Evolutionary conservation across 495 filamentous ascomycete genomes (phyloP).

Genomic region (Extremus antarcticus): DNA sequence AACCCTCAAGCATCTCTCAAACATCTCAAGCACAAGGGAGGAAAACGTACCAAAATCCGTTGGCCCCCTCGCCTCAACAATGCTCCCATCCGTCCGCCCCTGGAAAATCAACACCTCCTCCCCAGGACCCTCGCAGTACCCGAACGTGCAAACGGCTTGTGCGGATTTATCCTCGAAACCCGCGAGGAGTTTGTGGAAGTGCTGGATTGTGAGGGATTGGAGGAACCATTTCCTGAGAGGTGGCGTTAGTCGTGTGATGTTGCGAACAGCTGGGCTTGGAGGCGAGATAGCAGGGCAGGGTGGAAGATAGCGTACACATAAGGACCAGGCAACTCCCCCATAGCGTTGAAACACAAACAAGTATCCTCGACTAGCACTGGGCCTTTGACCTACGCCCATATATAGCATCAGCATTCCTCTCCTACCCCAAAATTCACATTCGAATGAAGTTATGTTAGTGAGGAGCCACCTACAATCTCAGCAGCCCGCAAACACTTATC

Average conservation of each 20-base stretch:
- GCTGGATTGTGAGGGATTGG: slow-evolving; percentile 63
- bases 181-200: slow-evolving; percentile 82
- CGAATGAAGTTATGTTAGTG: neutral
- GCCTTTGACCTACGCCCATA: slow-evolving; percentile 50
- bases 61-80: slow-evolving; percentile 66
- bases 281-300: neutral
- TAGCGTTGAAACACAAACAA: slow-evolving; percentile 79
- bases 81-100: slow-evolving; percentile 62
- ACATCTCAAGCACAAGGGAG: neutral
- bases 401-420: too few relatives aligned
- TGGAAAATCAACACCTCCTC: slow-evolving; percentile 83
- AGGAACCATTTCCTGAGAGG: slow-evolving; percentile 93
- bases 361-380: slow-evolving; percentile 96
- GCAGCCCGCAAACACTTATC: slow-evolving; percentile 80
- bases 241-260: too few relatives aligned
- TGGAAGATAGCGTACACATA: slow-evolving; percentile 66
- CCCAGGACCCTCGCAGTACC: slow-evolving; percentile 74
- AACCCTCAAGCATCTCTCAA: neutral
- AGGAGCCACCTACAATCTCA: slow-evolving; percentile 40
- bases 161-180: slow-evolving; percentile 83
- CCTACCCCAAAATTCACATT: neutral
- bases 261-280: too few relatives aligned
- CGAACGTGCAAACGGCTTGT: slow-evolving; percentile 93
- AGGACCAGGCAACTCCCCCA: slow-evolving; percentile 83
- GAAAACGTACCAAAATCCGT: slow-evolving; percentile 62